Conservation (phyloP, 2,329 filamentous ascomycete species). For the Pochonia chlamydosporia region DNA sequence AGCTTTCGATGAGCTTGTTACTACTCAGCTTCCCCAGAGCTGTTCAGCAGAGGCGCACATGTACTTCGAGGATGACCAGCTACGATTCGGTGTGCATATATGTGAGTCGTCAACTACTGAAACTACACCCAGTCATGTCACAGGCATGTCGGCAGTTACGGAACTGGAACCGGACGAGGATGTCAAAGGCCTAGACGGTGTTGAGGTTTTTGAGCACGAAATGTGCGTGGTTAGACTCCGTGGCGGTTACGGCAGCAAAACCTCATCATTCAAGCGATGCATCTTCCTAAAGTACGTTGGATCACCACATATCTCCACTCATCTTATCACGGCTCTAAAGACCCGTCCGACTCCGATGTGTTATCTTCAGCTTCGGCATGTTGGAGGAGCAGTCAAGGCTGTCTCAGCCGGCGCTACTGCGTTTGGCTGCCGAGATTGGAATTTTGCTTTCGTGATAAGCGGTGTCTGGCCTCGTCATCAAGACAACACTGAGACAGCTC, state of each 20-base stretch:
- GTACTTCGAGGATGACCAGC: not conserved
- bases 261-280: slow-evolving; percentile 59
- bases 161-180: slow-evolving; percentile 28
- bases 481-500: slow-evolving; percentile 37
- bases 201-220: slow-evolving; percentile 51
- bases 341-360: slow-evolving; percentile 46
- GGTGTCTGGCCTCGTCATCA: slow-evolving; percentile 53
- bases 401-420: slow-evolving; percentile 40
- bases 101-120: not conserved
- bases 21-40: not conserved
- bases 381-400: slow-evolving; percentile 46
- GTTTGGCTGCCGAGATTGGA: slow-evolving; percentile 59
- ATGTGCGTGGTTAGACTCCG: slow-evolving; percentile 58
- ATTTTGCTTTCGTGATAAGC: slow-evolving; percentile 58
- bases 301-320: slow-evolving; percentile 20
- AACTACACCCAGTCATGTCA: not conserved
- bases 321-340: slow-evolving; percentile 39
- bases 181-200: slow-evolving; percentile 34
- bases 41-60: not conserved
- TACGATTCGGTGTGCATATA: not conserved
- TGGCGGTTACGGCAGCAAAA: slow-evolving; percentile 53
- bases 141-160: not conserved
- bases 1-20: not conserved
- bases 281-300: slow-evolving; percentile 50
- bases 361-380: slow-evolving; percentile 58